A percentile compares a stretch with the other conserved stretches of the same genome.
Evolutionary conservation across 305 asterid genomes (phyloP).

Genomic region (Rubia balearica): DNA sequence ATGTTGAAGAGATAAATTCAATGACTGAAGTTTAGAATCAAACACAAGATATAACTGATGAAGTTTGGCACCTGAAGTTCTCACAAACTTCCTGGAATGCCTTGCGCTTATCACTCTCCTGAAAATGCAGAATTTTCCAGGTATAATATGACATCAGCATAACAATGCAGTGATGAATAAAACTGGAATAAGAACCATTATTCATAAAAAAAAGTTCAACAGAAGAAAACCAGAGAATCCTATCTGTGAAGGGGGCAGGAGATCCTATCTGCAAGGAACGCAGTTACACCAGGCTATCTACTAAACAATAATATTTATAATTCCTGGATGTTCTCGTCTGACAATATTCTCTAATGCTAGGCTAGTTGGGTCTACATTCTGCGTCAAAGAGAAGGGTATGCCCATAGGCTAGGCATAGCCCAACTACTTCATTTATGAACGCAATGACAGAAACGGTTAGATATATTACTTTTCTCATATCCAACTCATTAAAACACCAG

Average conservation of each 20-base stretch:
- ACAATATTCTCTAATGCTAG: neutral
- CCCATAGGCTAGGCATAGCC: too few relatives aligned
- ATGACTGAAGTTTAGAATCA: constrained; percentile 21
- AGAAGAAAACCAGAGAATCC: neutral
- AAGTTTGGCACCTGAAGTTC: constrained; percentile 62
- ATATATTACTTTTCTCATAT: neutral
- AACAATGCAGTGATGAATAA: neutral
- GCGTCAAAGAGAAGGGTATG: neutral
- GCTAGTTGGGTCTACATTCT: neutral
- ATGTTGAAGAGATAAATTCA: constrained; percentile 21
- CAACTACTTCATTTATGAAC: neutral
- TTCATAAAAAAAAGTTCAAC: neutral
- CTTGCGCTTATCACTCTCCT: constrained; percentile 79
- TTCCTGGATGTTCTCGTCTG: neutral
- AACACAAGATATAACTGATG: constrained; percentile 14
- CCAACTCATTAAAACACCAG: neutral
- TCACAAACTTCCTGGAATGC: constrained; percentile 80
- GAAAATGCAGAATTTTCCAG: constrained; percentile 21
- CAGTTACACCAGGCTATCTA: neutral
- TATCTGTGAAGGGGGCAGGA: neutral
- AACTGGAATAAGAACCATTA: constrained; percentile 5
- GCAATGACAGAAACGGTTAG: neutral
- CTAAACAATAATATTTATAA: neutral
- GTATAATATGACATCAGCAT: neutral
- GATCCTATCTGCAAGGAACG: neutral